Percentiles rank a stretch among this genome's conserved stretches.
Conservation (phyloP, 2,329 filamentous ascomycete species). For the Talaromyces rugulosus region DNA sequence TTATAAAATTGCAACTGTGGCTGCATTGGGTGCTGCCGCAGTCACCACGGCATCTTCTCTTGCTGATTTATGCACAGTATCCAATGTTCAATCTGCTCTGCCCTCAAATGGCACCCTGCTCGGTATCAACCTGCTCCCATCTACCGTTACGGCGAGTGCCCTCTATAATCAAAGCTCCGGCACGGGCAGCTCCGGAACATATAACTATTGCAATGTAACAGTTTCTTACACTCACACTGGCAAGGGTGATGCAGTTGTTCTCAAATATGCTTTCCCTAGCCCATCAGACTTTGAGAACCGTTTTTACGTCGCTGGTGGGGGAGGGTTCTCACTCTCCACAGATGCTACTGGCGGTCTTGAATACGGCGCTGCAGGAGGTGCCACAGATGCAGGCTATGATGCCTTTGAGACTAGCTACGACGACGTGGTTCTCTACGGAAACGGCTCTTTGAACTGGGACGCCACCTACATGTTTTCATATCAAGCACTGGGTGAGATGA, state of each 20-base stretch:
- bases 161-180: conserved; percentile 34
- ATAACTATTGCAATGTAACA: conserved; percentile 38
- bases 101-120: conserved; percentile 41
- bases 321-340: conserved; percentile 38
- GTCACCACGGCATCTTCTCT: conserved; percentile 33
- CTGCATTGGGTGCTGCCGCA: conserved; percentile 21
- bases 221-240: conserved; percentile 42
- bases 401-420: conserved; percentile 36
- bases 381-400: conserved; percentile 43
- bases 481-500: conserved; percentile 7
- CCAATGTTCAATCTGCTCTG: conserved; percentile 40
- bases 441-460: conserved; percentile 7
- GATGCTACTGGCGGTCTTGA: conserved; percentile 38
- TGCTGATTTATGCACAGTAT: conserved; percentile 39
- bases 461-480: conserved; percentile 7
- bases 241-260: conserved; percentile 33
- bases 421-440: conserved; percentile 32
- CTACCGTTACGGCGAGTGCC: conserved; percentile 36
- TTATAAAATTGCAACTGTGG: not conserved
- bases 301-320: conserved; percentile 44
- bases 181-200: conserved; percentile 19
- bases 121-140: conserved; percentile 40
- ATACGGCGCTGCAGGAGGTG: conserved; percentile 40
- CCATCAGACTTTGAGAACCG: conserved; percentile 40
- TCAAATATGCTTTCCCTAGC: conserved; percentile 34